Evolutionary conservation across 345 rosid species (phyloP), one percentile per base, ranked within the genome.

Genomic region (Zanthoxylum bungeanum): DNA sequence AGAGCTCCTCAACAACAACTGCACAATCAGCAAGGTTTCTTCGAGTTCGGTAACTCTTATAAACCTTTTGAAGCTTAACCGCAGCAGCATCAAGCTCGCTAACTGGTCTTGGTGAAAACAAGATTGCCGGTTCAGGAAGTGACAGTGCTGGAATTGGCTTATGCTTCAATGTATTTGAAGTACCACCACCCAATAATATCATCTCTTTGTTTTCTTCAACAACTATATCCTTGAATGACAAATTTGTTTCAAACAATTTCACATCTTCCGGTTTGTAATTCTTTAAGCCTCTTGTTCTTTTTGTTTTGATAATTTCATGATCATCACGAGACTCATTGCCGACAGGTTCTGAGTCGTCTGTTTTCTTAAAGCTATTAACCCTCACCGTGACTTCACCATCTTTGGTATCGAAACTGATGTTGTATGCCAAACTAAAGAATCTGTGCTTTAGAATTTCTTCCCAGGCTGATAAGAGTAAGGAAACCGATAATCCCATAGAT

Each of bases 11-110:
- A 10, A 85, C 83, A 11, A 94, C 91, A 6, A 94, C 97, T 0
- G 97, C 98, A 61, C 98, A 94, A 66, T 94, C 98, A 19, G 99
- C 99, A 11, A 95, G 93, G 71, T 90, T 92, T 71, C 97, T 82
- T 75, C 98, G 77, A 2, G 97, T 94, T 70, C 97, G 50, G 84
- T 91, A 90, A 70, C 98, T 91, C 87, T 92, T 94, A 65, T 92
- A 94, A 24, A 90, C 89, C 72, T 94, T 94, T 69, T 94, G 98
- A 66, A 94, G 22, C 76, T 80, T 94, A 71, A 88, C 85, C 1
- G 98, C 98, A 10, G 99, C 99, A 0, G 93, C 96, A 53, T 90
- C 88, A 39, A 88, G 92, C 79, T 90, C 97, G 69, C 83, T 80
- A 9, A 76, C 85, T 0, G 97, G 95, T 69, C 87, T 85, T 0